These are phyloP conservation scores for Neurospora africana DNA, from an alignment of 495 filamentous ascomycete species.

Conservation along the genomic window DNA sequence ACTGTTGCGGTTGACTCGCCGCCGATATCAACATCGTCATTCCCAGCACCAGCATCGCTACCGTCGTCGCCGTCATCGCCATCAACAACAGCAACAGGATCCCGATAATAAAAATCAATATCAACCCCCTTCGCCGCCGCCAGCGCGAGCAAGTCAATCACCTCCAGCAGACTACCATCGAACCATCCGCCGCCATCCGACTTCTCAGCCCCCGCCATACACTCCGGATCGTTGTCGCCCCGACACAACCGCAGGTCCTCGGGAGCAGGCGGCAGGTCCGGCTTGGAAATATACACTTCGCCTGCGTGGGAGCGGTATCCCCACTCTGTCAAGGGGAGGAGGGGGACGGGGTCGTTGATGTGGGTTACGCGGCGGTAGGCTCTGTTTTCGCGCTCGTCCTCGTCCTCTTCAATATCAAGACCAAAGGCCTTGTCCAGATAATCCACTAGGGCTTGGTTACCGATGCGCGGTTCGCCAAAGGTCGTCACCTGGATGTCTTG, in stretches of 20 bases:
- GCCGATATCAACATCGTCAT: not conserved
- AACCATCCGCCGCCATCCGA: constrained; percentile 14
- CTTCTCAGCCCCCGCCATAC: constrained; percentile 50
- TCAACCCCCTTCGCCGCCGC: constrained; percentile 14
- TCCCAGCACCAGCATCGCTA: not conserved
- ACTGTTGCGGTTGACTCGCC: not conserved
- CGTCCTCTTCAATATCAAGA: constrained; percentile 19
- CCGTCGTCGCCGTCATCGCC: not conserved
- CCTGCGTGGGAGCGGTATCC: constrained; percentile 76
- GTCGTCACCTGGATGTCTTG: constrained; percentile 64
- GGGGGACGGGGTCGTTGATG: constrained; percentile 73
- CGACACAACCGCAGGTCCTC: constrained; percentile 60
- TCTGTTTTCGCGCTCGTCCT: constrained; percentile 9
- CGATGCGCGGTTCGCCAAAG: constrained; percentile 82
- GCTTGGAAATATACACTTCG: constrained; percentile 74
- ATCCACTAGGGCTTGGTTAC: constrained; percentile 58
- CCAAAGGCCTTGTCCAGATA: constrained; percentile 62
- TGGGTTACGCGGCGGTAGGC: constrained; percentile 77
- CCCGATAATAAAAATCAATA: not conserved
- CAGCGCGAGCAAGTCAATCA: constrained; percentile 1
- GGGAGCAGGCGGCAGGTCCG: constrained; percentile 51
- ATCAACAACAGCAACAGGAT: not conserved
- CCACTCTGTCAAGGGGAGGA: constrained; percentile 78
- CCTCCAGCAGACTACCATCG: not conserved
- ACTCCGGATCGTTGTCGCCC: constrained; percentile 59